Evolutionary conservation across 306 rosid genomes (phyloP), one percentile per base, ranked within the genome.

Genomic region (Dryas drummondii): DNA sequence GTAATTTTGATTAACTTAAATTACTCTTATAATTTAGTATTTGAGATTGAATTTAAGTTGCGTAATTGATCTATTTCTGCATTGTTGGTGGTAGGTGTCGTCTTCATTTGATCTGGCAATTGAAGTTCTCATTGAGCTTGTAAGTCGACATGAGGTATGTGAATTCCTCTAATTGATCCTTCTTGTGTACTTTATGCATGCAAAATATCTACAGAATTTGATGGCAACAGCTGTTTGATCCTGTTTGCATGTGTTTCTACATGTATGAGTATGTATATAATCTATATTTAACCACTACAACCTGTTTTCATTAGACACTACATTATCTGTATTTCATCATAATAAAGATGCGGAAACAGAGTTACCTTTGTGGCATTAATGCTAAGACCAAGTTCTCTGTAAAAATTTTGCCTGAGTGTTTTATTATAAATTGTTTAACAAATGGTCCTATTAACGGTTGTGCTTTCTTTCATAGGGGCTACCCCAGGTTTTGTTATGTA

Each of bases 121-220:
- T 83, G 96, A 94, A 90, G 98, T 94, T 88, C 97, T 94, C 41
- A 81, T 88, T 71, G 98, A 94, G 70, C 97, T 91, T 72, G 93
- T 91, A 79, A 87, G 90, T 77, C 88, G 91, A 68, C 91, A 94
- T 68, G 98, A 94, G 97, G 98, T 93, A 89, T 86, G 88, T 68
- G 66, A 76, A 40, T 55, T 52, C 71, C 62, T 68, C 47, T 55
- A 9, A 53, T 64, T 44, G 3, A 63, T 63, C 26, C 41, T 63
- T 41, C 9, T 40, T 53, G 3, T n/a, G 4, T 42, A 16, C 1
- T 41, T 32, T 47, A 10, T 45, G 32, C 17, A 19, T 22, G 32
- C 55, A 48, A 11, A 48, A 49, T 27, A 49, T 27, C 5, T 13
- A 8, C 13, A 49, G 8, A 0, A 9, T 48, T 49, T 26, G 58